A percentile compares a stretch with the other conserved stretches of the same genome.
Evolutionary conservation across 2,329 filamentous ascomycete genomes (phyloP).

Genomic region (Exophiala alcalophila): DNA sequence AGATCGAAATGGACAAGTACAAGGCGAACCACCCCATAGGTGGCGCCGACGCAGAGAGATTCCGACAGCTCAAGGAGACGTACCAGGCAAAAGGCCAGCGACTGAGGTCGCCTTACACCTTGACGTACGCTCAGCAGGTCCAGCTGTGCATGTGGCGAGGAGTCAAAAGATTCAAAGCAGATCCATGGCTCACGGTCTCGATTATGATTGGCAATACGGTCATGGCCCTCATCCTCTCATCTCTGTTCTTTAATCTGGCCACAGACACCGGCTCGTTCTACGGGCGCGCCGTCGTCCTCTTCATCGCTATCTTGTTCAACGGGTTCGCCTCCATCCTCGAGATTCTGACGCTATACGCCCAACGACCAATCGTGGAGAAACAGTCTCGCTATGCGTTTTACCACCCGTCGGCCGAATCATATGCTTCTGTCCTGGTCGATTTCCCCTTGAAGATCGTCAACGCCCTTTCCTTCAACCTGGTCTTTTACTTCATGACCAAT

Average conservation of each 20-base stretch:
- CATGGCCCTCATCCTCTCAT: conserved; percentile 74
- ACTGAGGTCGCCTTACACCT: conserved; percentile 55
- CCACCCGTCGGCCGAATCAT: conserved; percentile 83
- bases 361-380: conserved; percentile 90
- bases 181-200: conserved; percentile 70
- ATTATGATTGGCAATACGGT: conserved; percentile 65
- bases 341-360: conserved; percentile 67
- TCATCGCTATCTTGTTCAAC: conserved; percentile 85
- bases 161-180: conserved; percentile 71
- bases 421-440: conserved; percentile 80
- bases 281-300: conserved; percentile 73
- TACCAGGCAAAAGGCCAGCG: conserved; percentile 12
- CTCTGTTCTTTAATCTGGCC: conserved; percentile 75
- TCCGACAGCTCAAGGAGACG: conserved; percentile 9
- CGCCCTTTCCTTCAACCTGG: conserved; percentile 70
- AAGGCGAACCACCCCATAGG: conserved; percentile 10
- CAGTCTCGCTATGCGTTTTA: conserved; percentile 83
- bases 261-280: conserved; percentile 70
- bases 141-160: conserved; percentile 77
- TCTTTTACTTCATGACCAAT: conserved; percentile 84
- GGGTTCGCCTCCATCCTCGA: conserved; percentile 50
- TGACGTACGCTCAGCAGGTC: conserved; percentile 64
- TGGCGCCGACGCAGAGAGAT: conserved; percentile 9
- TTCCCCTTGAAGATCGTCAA: conserved; percentile 76
- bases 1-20: conserved; percentile 12